phyloP scores from a whole-genome alignment of 305 asterid species.

The Nicotiana rustica region DNA sequence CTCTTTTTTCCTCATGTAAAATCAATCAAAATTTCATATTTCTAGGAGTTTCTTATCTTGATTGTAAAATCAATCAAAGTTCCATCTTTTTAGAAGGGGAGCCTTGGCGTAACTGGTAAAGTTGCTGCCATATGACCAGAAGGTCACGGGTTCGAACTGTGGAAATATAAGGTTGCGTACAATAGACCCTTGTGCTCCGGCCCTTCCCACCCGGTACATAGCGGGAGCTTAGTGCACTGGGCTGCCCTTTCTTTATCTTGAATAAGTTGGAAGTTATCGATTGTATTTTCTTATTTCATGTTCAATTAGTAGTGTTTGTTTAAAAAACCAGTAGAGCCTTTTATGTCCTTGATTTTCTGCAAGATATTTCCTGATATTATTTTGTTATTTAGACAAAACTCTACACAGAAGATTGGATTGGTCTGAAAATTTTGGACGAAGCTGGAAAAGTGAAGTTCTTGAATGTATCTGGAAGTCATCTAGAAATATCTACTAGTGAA shows the following conservation, averaged over 20 bases:
- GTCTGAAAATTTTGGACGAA: slow-evolving; percentile 76
- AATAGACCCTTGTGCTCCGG: too few species aligned
- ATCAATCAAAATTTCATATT: background rate
- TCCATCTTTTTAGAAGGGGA: background rate
- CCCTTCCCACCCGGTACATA: too few species aligned
- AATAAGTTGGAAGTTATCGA: too few species aligned
- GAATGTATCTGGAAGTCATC: slow-evolving; percentile 69
- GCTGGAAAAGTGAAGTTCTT: slow-evolving; percentile 87
- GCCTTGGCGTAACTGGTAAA: too few species aligned
- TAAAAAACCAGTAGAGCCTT: too few species aligned
- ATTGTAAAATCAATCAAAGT: background rate
- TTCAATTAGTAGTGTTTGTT: too few species aligned
- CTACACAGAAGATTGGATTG: slow-evolving; percentile 92
- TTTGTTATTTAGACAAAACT: slow-evolving; percentile 67
- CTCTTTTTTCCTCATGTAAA: background rate
- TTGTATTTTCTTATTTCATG: too few species aligned
- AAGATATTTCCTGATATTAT: background rate
- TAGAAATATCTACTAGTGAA: slow-evolving; percentile 61
- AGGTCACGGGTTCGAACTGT: too few species aligned
- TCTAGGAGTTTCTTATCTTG: too few species aligned
- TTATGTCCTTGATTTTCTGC: background rate
- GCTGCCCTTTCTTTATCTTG: too few species aligned
- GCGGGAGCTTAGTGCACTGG: too few species aligned
- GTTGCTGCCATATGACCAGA: background rate
- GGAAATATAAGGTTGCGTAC: too few species aligned